Evolutionary conservation across 352 stramenopile species (phyloP).

Genomic region (Pythium aquatile): DNA sequence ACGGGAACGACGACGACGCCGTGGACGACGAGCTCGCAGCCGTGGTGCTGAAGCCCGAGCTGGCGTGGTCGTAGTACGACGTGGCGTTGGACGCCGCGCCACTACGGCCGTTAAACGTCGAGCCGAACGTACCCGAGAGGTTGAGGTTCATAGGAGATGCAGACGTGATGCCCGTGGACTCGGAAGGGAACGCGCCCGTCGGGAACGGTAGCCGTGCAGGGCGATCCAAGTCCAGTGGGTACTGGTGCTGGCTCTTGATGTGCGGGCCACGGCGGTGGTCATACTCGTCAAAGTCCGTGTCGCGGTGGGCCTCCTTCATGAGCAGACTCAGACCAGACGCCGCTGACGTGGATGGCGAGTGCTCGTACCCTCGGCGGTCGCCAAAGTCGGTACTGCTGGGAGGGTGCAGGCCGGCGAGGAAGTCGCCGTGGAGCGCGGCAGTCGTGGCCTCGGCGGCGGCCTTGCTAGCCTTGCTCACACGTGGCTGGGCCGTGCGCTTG

Average conservation of each 20-base stretch:
- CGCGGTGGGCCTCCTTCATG: conserved; percentile 20
- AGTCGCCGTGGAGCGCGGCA: conserved; percentile 7
- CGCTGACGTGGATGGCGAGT: conserved; percentile 16
- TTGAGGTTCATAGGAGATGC: conserved; percentile 25
- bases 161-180: conserved; percentile 26
- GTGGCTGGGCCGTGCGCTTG: conserved; percentile 7
- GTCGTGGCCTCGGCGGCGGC: conserved; percentile 5
- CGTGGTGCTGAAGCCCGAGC: conserved; percentile 15
- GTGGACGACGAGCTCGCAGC: conserved; percentile 6
- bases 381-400: background rate
- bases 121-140: conserved; percentile 31
- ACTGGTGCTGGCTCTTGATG: conserved; percentile 9
- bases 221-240: conserved; percentile 29
- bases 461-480: conserved; percentile 15
- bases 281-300: conserved; percentile 15
- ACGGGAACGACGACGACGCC: conserved; percentile 33
- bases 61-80: conserved; percentile 36
- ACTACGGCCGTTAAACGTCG: conserved; percentile 37
- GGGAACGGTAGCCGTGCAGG: conserved; percentile 53
- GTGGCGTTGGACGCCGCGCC: conserved; percentile 22
- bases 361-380: conserved; percentile 2
- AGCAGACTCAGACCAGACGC: conserved; percentile 18
- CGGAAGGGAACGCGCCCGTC: conserved; percentile 57
- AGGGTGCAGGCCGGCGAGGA: background rate
- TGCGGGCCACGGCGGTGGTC: conserved; percentile 8